Base-by-base conservation (phyloP, 1,284 basidiomycete genomes). In the Rhodotorula sp. region DNA sequence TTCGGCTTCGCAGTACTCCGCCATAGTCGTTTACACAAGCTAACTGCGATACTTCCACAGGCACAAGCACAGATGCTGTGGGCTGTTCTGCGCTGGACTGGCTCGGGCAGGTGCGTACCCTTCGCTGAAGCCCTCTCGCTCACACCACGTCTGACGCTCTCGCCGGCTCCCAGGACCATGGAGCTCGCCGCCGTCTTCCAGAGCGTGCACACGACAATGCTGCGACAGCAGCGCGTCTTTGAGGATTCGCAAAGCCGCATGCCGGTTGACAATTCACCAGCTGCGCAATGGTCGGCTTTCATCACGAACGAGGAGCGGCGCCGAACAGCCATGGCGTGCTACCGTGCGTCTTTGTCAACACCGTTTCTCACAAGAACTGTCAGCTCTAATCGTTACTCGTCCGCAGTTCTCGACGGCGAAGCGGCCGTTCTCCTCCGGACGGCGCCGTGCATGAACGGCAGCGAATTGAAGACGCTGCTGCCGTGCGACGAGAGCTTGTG, bases 291-390 rank as follows among this genome's bases (percentile, higher is more conserved):
- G 68, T 25, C 34, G 19, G 44, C 52, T 7, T 70, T 64, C 63
- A 57, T 70, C 23, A 45, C 55, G 16, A 54, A 61, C 52, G 64
- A 70, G 59, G 68, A 70, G 48, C 27, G 68, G 19, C 27, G 58
- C 23, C 19, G 68, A 44, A 70, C 68, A 5, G 68, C 52, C 4
- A 61, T 65, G 63, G 59, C 54, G 9, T 66, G 63, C 63, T 70
- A 65, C 42, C 27, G 61, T 68, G 46, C 45, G 57, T 27, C 44
- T 45, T 27, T 10, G 21, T 16, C 41, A 44, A 4, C 5, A 53
- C 3, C 25, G 34, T 46, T 52, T 45, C 52, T 45, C 34, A 34
- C 34, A 34, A 34, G 34, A 34, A 34, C 34, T 34, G 34, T 34
- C 34, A 34, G 34, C 34, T 34, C 34, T 34, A 34, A 34, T 34